Conservation (phyloP, 2,329 filamentous ascomycete genomes). For the Parastagonospora avenae region DNA sequence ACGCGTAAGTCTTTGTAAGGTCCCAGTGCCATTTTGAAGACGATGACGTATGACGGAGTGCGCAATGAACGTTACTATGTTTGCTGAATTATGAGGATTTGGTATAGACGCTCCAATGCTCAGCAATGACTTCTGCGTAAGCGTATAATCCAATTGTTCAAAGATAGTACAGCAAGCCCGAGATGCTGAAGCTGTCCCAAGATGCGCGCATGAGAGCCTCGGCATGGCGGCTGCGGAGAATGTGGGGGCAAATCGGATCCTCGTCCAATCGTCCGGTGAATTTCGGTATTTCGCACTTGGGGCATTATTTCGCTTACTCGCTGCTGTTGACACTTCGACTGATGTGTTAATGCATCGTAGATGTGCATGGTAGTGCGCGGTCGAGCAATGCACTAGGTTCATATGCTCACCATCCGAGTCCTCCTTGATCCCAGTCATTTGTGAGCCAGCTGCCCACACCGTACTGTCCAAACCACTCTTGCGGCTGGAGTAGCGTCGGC, state of each 20-base stretch:
- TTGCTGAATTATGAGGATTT: neutral
- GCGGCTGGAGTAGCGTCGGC: slow-evolving; percentile 37
- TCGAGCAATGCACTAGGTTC: too few species aligned
- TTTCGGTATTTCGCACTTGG: slow-evolving; percentile 12
- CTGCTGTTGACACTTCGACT: neutral
- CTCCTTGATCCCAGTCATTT: slow-evolving; percentile 39
- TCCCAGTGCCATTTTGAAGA: slow-evolving; percentile 27
- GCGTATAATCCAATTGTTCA: too few species aligned
- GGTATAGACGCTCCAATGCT: too few species aligned
- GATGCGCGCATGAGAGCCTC: slow-evolving; percentile 14
- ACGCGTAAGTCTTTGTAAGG: slow-evolving; percentile 52
- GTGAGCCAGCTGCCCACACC: slow-evolving; percentile 41
- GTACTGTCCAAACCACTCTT: slow-evolving; percentile 36
- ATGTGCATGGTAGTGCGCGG: too few species aligned
- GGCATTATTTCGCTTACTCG: neutral
- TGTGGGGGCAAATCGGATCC: slow-evolving; percentile 18
- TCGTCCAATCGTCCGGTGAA: slow-evolving; percentile 3
- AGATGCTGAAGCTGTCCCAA: neutral
- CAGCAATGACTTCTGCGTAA: too few species aligned
- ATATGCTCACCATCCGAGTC: slow-evolving; percentile 27
- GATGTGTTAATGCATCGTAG: too few species aligned
- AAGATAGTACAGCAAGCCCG: too few species aligned
- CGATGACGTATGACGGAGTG: neutral
- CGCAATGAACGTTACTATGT: neutral
- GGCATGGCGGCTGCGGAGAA: slow-evolving; percentile 25